phyloP scores from a whole-genome alignment of 768 basidiomycete genomes.

The Suillus placidus region DNA sequence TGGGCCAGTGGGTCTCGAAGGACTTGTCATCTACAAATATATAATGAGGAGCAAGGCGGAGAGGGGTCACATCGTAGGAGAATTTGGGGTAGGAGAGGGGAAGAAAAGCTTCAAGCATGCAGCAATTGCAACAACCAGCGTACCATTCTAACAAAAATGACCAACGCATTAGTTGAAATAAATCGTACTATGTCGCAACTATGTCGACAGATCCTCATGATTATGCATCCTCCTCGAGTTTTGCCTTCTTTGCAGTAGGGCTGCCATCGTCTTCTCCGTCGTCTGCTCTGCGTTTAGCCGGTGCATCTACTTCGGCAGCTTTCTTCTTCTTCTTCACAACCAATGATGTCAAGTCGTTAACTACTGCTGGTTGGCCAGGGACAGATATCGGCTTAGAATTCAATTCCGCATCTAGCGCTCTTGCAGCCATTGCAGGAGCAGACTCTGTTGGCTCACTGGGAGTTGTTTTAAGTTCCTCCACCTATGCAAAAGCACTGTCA shows the following conservation, averaged over 20 bases:
- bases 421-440: constrained; percentile 72
- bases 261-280: constrained; percentile 44
- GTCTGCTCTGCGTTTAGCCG: constrained; percentile 73
- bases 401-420: constrained; percentile 71
- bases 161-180: neutral
- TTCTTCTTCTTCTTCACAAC: constrained; percentile 88
- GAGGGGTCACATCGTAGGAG: constrained; percentile 82
- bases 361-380: constrained; percentile 41
- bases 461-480: constrained; percentile 86
- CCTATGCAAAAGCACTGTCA: constrained; percentile 45
- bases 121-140: constrained; percentile 22
- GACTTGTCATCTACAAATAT: constrained; percentile 96
- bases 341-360: constrained; percentile 84
- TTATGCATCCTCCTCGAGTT: constrained; percentile 44
- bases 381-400: constrained; percentile 45
- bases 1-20: constrained; percentile 94
- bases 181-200: neutral
- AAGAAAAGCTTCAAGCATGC: constrained; percentile 76
- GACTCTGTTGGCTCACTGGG: constrained; percentile 63
- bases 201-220: constrained; percentile 20
- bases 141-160: constrained; percentile 27
- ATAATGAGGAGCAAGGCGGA: constrained; percentile 76
- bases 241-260: constrained; percentile 62
- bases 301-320: constrained; percentile 38
- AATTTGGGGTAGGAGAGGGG: constrained; percentile 73